These are phyloP conservation scores for Diplotaxis tenuifolia DNA, from an alignment of 345 rosid genomes.

Conservation along the genomic window DNA sequence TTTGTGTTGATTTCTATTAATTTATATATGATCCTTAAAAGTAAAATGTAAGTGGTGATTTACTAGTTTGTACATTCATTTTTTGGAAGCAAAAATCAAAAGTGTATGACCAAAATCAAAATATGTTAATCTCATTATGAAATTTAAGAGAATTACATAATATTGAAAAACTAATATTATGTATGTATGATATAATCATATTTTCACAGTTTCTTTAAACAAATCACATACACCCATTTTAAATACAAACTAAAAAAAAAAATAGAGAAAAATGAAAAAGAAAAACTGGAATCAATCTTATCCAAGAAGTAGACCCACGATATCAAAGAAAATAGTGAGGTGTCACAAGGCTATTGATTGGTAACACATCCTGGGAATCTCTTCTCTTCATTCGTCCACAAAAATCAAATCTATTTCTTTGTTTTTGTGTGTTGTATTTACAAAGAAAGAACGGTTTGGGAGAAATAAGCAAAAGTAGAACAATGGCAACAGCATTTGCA, in stretches of 20 bases:
- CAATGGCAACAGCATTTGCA: slow-evolving; percentile 66
- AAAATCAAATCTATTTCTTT: slow-evolving; percentile 33
- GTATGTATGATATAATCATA: neutral
- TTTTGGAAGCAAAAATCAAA: neutral
- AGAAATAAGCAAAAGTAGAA: slow-evolving; percentile 8
- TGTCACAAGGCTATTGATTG: slow-evolving; percentile 61
- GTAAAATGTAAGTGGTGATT: neutral
- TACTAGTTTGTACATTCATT: neutral
- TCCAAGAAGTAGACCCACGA: slow-evolving; percentile 43
- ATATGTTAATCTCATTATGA: too few species aligned
- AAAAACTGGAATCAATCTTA: slow-evolving; percentile 17
- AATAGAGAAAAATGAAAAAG: too few species aligned
- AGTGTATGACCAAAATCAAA: too few species aligned
- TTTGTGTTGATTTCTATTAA: neutral
- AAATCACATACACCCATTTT: neutral
- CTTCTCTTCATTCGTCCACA: slow-evolving; percentile 51
- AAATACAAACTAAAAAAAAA: neutral
- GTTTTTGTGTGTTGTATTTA: neutral
- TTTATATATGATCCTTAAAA: neutral
- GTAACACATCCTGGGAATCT: slow-evolving; percentile 46
- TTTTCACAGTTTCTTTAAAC: too few species aligned
- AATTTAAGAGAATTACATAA: neutral
- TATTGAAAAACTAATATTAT: too few species aligned
- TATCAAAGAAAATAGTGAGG: slow-evolving; percentile 51
- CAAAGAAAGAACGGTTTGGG: neutral